Percentiles rank a stretch among this genome's conserved stretches.
phyloP scores from a whole-genome alignment of 163 green algal genomes.

The Prototheca stagnorum region DNA sequence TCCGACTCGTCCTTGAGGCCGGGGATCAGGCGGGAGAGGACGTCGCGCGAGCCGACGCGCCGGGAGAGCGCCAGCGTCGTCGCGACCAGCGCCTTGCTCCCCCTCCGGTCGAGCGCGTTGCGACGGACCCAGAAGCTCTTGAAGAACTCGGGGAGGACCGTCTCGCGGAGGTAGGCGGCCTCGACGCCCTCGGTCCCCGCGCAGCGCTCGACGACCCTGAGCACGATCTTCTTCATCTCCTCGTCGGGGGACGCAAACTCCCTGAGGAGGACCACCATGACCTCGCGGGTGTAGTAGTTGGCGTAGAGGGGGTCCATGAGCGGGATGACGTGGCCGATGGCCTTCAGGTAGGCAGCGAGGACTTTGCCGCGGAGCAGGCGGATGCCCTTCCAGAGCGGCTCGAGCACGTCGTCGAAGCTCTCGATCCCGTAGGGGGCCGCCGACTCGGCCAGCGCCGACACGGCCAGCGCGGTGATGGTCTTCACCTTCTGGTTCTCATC shows the following conservation, averaged over 20 bases:
- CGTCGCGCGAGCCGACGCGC: constrained; percentile 74
- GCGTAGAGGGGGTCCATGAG: constrained; percentile 97
- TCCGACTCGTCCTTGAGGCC: constrained; percentile 98
- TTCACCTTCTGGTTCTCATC: constrained; percentile 99
- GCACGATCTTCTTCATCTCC: constrained; percentile 99
- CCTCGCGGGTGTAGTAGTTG: constrained; percentile 93
- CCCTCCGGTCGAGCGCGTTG: constrained; percentile 90
- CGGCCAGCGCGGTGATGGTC: constrained; percentile 86
- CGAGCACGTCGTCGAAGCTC: constrained; percentile 94
- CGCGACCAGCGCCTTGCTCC: constrained; percentile 79
- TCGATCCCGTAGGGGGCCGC: constrained; percentile 95
- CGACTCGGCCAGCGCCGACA: constrained; percentile 90
- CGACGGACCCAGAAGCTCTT: constrained; percentile 90
- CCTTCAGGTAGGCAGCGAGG: constrained; percentile 92
- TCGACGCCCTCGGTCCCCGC: constrained; percentile 89
- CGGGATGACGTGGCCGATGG: constrained; percentile 88
- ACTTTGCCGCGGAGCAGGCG: constrained; percentile 83
- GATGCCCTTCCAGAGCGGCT: constrained; percentile 96
- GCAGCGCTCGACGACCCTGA: constrained; percentile 97
- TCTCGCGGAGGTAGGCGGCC: constrained; percentile 73
- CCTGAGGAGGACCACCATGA: constrained; percentile 93
- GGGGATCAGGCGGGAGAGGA: constrained; percentile 86
- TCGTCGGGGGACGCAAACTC: constrained; percentile 96
- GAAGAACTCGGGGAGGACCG: constrained; percentile 94
- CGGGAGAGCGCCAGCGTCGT: constrained; percentile 79